A percentile compares a stretch with the other conserved stretches of the same genome.
Conservation (phyloP, 371 early-diverging fungal genomes). For the Entomophthora muscae region DNA sequence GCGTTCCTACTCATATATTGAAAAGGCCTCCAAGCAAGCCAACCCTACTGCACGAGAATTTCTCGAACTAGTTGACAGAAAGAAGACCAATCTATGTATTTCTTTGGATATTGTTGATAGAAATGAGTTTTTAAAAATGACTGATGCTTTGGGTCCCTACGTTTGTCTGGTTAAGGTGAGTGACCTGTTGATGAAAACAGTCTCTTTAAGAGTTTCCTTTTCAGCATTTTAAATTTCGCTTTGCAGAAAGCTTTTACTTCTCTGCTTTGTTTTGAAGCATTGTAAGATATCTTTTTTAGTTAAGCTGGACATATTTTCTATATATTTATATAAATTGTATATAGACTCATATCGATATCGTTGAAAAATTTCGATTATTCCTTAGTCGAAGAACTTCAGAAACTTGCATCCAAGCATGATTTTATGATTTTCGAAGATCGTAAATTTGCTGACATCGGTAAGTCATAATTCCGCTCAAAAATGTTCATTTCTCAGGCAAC, state of each 20-base stretch:
- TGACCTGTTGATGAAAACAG: neutral
- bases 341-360: constrained; percentile 87
- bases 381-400: constrained; percentile 46
- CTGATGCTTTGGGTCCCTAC: constrained; percentile 77
- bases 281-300: too few relatives aligned
- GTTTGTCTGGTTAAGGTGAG: constrained; percentile 82
- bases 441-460: constrained; percentile 88
- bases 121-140: constrained; percentile 64
- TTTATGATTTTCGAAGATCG: constrained; percentile 96
- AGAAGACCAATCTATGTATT: constrained; percentile 77
- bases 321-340: too few relatives aligned
- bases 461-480: neutral
- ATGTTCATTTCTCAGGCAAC: constrained; percentile 44
- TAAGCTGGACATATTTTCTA: too few relatives aligned
- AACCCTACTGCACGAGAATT: constrained; percentile 23
- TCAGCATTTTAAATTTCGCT: too few relatives aligned
- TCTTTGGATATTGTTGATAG: constrained; percentile 81
- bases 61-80: constrained; percentile 70
- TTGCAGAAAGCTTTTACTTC: too few relatives aligned
- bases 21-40: neutral
- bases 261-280: too few relatives aligned
- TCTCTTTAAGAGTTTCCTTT: too few relatives aligned
- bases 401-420: constrained; percentile 63
- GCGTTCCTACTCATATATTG: constrained; percentile 1
- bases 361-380: constrained; percentile 81